Evolutionary conservation across 2,329 filamentous ascomycete genomes (phyloP).

Genomic region (Phoma herbarum): DNA sequence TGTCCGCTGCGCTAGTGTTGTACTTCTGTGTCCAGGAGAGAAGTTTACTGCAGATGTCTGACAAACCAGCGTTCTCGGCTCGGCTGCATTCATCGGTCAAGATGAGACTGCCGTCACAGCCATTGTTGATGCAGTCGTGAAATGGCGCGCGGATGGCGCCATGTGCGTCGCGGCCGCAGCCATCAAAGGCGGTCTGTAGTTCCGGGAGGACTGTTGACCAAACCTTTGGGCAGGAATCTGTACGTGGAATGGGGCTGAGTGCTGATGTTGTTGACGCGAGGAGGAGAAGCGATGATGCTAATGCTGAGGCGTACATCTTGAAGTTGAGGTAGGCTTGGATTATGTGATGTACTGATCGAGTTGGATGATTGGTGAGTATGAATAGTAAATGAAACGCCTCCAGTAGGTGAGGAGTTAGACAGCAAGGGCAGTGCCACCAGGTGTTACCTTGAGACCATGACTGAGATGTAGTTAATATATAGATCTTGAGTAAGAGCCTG

Average conservation of each 20-base stretch:
- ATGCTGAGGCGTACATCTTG: constrained; percentile 18
- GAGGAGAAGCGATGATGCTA: constrained; percentile 11
- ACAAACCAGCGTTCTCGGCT: constrained; percentile 55
- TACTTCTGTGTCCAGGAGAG: constrained; percentile 52
- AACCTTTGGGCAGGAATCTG: constrained; percentile 28
- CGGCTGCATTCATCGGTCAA: constrained; percentile 40
- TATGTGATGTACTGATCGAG: neutral
- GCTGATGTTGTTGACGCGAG: constrained; percentile 21
- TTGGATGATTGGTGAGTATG: neutral
- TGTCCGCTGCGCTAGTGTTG: constrained; percentile 40
- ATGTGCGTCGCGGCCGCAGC: constrained; percentile 34
- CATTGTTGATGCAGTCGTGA: constrained; percentile 43
- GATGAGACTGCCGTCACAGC: constrained; percentile 40
- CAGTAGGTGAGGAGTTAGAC: constrained; percentile 1
- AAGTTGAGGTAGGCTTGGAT: neutral
- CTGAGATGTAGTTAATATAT: constrained; percentile 18
- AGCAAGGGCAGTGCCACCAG: neutral
- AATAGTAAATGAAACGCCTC: constrained; percentile 7
- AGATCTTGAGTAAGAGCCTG: neutral
- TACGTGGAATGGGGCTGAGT: constrained; percentile 22
- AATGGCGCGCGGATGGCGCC: constrained; percentile 36
- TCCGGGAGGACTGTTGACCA: constrained; percentile 31
- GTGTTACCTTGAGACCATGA: constrained; percentile 2
- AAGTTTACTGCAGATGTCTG: constrained; percentile 52
- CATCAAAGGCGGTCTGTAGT: constrained; percentile 27